These are phyloP conservation scores for Thermochaetoides thermophila DNA, from an alignment of 495 filamentous ascomycete species.

Conservation along the genomic window DNA sequence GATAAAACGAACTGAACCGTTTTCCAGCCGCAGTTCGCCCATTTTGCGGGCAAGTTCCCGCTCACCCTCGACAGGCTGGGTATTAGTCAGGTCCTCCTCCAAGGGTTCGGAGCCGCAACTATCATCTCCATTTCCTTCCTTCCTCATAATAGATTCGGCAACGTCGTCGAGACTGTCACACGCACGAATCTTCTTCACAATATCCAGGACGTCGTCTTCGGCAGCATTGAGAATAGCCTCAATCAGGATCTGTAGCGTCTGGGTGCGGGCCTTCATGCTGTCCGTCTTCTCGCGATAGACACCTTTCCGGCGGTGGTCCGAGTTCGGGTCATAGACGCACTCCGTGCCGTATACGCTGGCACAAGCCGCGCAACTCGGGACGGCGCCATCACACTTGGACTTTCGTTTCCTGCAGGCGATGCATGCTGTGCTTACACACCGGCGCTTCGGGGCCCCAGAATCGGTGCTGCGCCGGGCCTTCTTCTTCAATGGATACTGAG, in stretches of 20 bases:
- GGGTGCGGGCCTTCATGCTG: constrained; percentile 70
- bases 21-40: constrained; percentile 75
- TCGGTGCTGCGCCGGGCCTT: constrained; percentile 35
- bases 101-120: constrained; percentile 15
- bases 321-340: constrained; percentile 89
- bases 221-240: constrained; percentile 85
- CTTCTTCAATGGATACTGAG: too few species aligned
- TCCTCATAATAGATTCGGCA: constrained; percentile 56
- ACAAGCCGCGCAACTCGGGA: constrained; percentile 87
- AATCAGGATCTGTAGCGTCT: constrained; percentile 79
- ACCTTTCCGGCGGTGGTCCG: constrained; percentile 88
- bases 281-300: constrained; percentile 94
- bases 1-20: constrained; percentile 83
- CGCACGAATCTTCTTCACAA: constrained; percentile 76
- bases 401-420: constrained; percentile 84
- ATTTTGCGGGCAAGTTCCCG: constrained; percentile 81
- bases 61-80: constrained; percentile 53
- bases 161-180: constrained; percentile 87
- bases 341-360: constrained; percentile 88
- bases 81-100: constrained; percentile 23
- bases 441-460: constrained; percentile 48
- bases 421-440: constrained; percentile 88
- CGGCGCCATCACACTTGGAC: constrained; percentile 90
- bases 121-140: constrained; percentile 28
- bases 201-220: constrained; percentile 64